A percentile compares a stretch with the other conserved stretches of the same genome.
Evolutionary conservation across 495 filamentous ascomycete genomes (phyloP).

Genomic region (Tuber microsphaerosporum): DNA sequence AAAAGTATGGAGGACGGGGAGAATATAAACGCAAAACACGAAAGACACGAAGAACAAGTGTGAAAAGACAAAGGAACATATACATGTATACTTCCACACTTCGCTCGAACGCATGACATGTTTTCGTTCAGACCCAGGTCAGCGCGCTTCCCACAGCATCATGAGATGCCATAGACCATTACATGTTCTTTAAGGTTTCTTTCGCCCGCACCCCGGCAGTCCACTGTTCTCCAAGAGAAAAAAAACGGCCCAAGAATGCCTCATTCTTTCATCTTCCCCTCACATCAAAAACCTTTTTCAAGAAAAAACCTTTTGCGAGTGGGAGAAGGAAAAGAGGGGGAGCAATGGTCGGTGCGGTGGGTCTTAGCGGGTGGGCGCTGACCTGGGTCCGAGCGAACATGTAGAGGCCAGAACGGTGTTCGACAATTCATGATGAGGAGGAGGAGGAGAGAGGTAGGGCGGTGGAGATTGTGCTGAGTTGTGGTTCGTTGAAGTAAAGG

Average conservation of each 20-base stretch:
- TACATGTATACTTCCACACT: neutral
- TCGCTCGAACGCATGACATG: conserved; percentile 5
- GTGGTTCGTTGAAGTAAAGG: neutral
- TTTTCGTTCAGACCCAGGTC: neutral
- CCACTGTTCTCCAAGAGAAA: neutral
- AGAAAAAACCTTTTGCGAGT: neutral
- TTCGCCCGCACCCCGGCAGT: conserved; percentile 2
- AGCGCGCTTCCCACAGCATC: conserved; percentile 4
- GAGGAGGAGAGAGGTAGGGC: neutral
- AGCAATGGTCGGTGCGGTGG: conserved; percentile 7
- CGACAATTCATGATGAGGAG: neutral
- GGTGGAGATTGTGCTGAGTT: neutral
- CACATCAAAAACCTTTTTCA: conserved; percentile 3
- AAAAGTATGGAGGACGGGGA: conserved; percentile 25
- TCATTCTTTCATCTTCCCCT: neutral
- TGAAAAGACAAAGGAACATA: neutral
- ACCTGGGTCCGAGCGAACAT: conserved; percentile 40
- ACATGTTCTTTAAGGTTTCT: neutral
- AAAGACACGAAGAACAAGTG: neutral
- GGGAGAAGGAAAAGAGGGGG: conserved; percentile 8
- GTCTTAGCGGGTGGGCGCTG: conserved; percentile 17
- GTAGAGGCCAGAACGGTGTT: conserved; percentile 32
- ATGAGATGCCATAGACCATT: neutral
- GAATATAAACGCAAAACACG: neutral
- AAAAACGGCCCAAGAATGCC: neutral